These are phyloP conservation scores for Tricholoma hemisulphureum DNA, from an alignment of 768 basidiomycete genomes.

Conservation along the genomic window DNA sequence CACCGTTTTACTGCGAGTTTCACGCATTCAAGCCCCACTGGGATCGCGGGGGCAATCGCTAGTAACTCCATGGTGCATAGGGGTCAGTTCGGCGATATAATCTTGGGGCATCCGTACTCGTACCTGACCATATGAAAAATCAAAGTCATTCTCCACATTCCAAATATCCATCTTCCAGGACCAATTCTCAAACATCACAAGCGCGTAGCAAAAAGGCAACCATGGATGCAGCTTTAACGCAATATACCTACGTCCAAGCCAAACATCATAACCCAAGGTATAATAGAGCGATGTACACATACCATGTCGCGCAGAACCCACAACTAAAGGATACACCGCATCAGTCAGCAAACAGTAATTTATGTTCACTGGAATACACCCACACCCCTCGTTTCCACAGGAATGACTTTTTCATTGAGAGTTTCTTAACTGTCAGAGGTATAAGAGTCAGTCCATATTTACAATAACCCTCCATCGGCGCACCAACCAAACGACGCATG, in stretches of 20 bases:
- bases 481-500: conserved; percentile 4
- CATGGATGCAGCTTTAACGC: conserved; percentile 4
- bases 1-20: too few species aligned
- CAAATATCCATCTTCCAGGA: conserved; percentile 1
- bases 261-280: neutral
- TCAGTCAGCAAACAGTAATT: neutral
- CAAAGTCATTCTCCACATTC: neutral
- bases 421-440: too few species aligned
- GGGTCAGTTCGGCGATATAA: too few species aligned
- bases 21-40: too few species aligned
- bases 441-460: neutral
- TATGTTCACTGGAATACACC: neutral
- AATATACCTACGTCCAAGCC: neutral
- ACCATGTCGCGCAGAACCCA: conserved; percentile 1
- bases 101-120: too few species aligned
- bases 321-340: too few species aligned
- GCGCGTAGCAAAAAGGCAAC: neutral
- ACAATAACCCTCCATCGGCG: neutral
- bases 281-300: neutral
- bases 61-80: too few species aligned
- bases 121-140: conserved; percentile 4
- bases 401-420: neutral
- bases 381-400: neutral
- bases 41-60: too few species aligned
- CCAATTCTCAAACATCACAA: conserved; percentile 1